A percentile compares a stretch with the other conserved stretches of the same genome.
These are phyloP conservation scores for Colletotrichum filicis DNA, from an alignment of 2,329 filamentous ascomycete genomes.

Conservation along the genomic window DNA sequence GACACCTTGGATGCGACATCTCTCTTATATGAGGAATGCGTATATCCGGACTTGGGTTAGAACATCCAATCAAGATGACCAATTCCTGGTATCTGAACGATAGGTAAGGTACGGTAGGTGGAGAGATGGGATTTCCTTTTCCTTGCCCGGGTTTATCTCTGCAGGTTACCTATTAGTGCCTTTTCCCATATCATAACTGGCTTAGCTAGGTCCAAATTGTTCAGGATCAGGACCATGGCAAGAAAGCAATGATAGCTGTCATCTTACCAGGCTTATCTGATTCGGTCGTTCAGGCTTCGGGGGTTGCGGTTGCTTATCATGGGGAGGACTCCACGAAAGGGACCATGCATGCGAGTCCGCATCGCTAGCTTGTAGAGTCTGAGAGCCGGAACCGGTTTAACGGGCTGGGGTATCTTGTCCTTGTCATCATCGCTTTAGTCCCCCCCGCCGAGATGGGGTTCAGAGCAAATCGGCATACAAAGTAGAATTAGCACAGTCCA, in stretches of 20 bases:
- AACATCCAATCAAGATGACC: not conserved
- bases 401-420: not conserved
- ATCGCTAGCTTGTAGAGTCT: not conserved
- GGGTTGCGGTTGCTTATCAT: conserved; percentile 17
- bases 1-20: not conserved
- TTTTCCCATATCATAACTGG: not conserved
- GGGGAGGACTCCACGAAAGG: conserved; percentile 1
- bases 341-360: conserved; percentile 1
- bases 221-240: conserved; percentile 7
- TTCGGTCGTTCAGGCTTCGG: not conserved
- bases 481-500: too few species aligned
- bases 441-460: not conserved
- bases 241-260: conserved; percentile 20
- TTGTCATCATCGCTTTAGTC: not conserved
- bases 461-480: too few species aligned
- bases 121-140: not conserved
- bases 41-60: not conserved
- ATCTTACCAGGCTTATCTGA: conserved; percentile 6
- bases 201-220: not conserved
- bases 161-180: not conserved
- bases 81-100: not conserved
- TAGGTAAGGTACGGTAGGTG: not conserved
- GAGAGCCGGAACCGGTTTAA: not conserved
- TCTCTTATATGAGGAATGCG: conserved; percentile 1
- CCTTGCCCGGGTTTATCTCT: not conserved